Base-by-base conservation (phyloP, 768 basidiomycete species). In the Boletus reticuloceps region DNA sequence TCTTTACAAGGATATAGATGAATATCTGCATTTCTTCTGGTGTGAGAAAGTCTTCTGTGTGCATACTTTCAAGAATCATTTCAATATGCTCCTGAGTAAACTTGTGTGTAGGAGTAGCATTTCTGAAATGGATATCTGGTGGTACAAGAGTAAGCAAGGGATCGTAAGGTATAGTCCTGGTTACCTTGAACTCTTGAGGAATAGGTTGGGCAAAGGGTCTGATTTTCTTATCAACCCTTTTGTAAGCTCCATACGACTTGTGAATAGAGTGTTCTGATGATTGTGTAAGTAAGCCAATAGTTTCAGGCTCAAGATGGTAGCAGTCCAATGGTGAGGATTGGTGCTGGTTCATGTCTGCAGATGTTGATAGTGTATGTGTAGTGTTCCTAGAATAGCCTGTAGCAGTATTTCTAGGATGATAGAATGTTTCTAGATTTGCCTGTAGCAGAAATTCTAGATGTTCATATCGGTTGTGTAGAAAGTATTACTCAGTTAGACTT, bases 381-480 rank as follows among this genome's bases (percentile, higher is more conserved):
- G 6, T 25, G 25, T 25, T 1, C 6, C 25, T 25, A 25, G 25
- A 25, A 1, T 25, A 25, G 22, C 4, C 4, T 4, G 22, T 25
- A 25, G 22, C 2, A 5, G 0, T 25, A 25, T 25, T 1, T 25
- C 25, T 25, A 25, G 25, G 22, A 22, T 22, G 22, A 2, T 6
- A 25, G 25, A 5, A 25, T 5, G 5, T 1, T 0, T 25, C 25
- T 25, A 25, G 25, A 25, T 25, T 25, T 25, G 25, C 25, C 25
- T 25, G 25, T 25, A 25, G 25, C 25, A 25, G 25, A 25, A 25
- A 25, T 25, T 25, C 25, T 25, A 25, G 25, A 25, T 25, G 4
- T 5, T 5, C 4, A 3, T 25, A 25, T 5, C 5, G 22, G 1
- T 2, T 25, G 25, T 25, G 1, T 25, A 3, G 3, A 1, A 25